phyloP scores from a whole-genome alignment of 139 green algal species.

The Picochlorum sp. region DNA sequence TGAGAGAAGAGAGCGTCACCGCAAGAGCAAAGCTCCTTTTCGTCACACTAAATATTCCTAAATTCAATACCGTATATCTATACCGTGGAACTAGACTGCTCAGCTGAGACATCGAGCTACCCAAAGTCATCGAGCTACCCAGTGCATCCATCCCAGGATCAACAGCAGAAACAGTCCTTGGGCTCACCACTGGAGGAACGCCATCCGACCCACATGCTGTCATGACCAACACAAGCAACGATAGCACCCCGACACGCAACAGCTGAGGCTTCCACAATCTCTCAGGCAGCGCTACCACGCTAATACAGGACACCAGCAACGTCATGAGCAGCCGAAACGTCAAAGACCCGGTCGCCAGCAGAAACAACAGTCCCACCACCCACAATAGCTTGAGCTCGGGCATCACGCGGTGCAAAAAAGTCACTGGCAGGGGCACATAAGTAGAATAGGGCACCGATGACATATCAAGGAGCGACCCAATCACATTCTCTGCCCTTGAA shows the following conservation, averaged over 20 bases:
- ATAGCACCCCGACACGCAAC: constrained; percentile 8
- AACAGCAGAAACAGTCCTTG: neutral
- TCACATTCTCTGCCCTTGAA: too few species aligned
- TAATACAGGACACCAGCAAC: neutral
- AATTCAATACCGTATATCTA: constrained; percentile 18
- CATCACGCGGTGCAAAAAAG: constrained; percentile 12
- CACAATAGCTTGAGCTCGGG: constrained; percentile 26
- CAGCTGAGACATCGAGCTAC: neutral
- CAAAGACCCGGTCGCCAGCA: constrained; percentile 2
- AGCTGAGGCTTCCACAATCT: constrained; percentile 21
- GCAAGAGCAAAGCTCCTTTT: constrained; percentile 18
- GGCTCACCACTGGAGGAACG: constrained; percentile 4
- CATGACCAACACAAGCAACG: constrained; percentile 13
- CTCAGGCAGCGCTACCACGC: constrained; percentile 3
- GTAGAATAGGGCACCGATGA: constrained; percentile 12
- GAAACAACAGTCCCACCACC: constrained; percentile 8
- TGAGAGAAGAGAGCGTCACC: constrained; percentile 7
- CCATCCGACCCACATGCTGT: neutral
- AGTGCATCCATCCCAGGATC: neutral
- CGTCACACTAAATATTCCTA: constrained; percentile 18
- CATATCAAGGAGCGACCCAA: neutral
- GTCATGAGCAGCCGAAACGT: constrained; percentile 1
- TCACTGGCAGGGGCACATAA: constrained; percentile 18
- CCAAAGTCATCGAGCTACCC: constrained; percentile 8
- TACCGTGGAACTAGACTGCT: constrained; percentile 2